These are phyloP conservation scores for Cytospora schulzeri DNA, from an alignment of 2,329 filamentous ascomycete genomes.

Conservation along the genomic window DNA sequence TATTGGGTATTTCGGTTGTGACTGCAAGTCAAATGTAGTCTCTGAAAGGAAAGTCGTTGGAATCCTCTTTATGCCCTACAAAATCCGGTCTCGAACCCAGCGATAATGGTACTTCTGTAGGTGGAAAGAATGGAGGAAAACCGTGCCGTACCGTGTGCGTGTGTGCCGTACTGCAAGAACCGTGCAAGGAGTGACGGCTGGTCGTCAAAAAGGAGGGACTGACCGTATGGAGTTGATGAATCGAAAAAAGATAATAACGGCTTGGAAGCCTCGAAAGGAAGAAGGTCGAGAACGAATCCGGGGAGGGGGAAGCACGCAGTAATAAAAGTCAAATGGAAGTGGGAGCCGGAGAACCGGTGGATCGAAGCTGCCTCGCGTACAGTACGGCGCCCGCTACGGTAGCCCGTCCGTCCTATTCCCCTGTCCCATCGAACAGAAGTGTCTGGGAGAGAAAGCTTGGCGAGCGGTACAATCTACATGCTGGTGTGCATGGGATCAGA, in stretches of 20 bases:
- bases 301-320: slow-evolving; percentile 12
- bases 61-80: slow-evolving; percentile 12
- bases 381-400: slow-evolving; percentile 12
- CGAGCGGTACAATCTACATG: not conserved
- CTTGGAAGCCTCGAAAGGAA: slow-evolving; percentile 15
- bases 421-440: not conserved
- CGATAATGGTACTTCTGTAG: slow-evolving; percentile 21
- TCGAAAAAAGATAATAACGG: not conserved
- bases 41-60: slow-evolving; percentile 14
- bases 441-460: not conserved
- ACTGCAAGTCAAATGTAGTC: slow-evolving; percentile 8
- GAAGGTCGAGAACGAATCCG: slow-evolving; percentile 13
- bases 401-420: slow-evolving; percentile 12
- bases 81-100: slow-evolving; percentile 22
- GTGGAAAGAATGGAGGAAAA: slow-evolving; percentile 1
- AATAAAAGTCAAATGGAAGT: slow-evolving; percentile 23
- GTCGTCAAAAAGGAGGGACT: slow-evolving; percentile 16
- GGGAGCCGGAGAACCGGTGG: slow-evolving; percentile 13
- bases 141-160: slow-evolving; percentile 4
- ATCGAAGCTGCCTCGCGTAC: slow-evolving; percentile 20
- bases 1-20: not conserved
- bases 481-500: not conserved
- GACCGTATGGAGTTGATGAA: not conserved
- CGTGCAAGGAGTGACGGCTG: slow-evolving; percentile 8
- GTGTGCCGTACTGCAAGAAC: slow-evolving; percentile 5